Conservation (phyloP, 176 grass and related monocot genomes). For the Oryza australiensis region DNA sequence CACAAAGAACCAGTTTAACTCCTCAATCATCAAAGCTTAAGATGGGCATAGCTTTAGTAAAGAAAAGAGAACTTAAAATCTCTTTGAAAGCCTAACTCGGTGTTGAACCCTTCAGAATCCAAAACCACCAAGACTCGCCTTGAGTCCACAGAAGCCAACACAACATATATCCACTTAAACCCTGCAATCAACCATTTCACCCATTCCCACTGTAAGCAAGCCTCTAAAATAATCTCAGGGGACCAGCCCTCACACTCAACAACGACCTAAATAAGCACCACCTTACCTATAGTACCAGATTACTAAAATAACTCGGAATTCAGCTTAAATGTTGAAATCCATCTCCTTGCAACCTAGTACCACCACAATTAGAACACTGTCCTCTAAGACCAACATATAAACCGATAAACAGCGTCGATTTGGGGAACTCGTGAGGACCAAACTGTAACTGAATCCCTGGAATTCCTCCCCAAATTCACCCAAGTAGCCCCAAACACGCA, state of each 20-base stretch:
- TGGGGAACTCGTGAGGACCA: not conserved
- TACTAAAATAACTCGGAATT: constrained; percentile 18
- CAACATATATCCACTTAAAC: not conserved
- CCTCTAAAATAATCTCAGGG: not conserved
- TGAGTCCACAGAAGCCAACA: not conserved
- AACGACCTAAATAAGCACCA: constrained; percentile 31
- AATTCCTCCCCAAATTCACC: not conserved
- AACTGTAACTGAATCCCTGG: not conserved
- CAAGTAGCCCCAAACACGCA: constrained; percentile 1
- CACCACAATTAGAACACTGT: constrained; percentile 5
- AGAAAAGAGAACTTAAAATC: not conserved
- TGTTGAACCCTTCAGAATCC: not conserved
- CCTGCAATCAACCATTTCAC: not conserved
- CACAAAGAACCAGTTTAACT: not conserved
- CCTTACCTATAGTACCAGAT: not conserved
- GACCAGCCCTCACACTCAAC: not conserved
- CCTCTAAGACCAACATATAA: not conserved
- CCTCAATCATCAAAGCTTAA: not conserved
- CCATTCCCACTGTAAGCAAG: not conserved
- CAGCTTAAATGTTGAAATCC: constrained; percentile 16
- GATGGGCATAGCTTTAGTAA: not conserved
- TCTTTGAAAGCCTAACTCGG: not conserved
- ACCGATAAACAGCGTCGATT: constrained; percentile 8
- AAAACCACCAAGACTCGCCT: not conserved
- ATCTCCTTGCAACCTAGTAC: not conserved